Base-by-base conservation (phyloP, 2,329 filamentous ascomycete genomes). In the Aspergillus puulaauensis region DNA sequence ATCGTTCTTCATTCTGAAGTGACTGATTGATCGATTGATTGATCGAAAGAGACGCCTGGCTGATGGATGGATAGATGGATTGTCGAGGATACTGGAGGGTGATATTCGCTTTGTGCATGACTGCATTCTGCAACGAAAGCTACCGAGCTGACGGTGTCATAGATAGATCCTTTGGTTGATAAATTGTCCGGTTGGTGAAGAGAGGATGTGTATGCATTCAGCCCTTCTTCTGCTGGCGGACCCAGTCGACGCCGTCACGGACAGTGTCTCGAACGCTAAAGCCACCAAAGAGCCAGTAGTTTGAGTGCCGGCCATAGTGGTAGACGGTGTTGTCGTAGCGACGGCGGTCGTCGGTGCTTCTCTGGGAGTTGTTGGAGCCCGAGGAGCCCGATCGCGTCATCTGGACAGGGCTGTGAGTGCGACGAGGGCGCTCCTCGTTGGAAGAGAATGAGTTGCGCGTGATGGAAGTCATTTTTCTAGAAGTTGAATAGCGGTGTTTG, bases 201-300 rank as follows among this genome's bases (percentile, higher is more conserved):
- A n/a, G 6, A 7, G 35, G n/a, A 3, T 11, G 27, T 7, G 5
- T 0, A 14, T 3, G n/a, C 3, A 27, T 51, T 62, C 61, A 56
- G 23, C 55, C 45, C 57, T 61, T 63, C 35, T 59, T 53, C 39
- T 60, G 57, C 19, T 59, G 57, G 21, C 59, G 60, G 24, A 77
- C 41, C 58, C 70, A 73, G 35, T 74, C 72, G 19, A 77, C 68
- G 40, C 73, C 73, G 40, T 77, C 77, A 4, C 73, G 73, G 23
- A 79, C 75, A 6, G 78, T 77, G 35, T 79, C 76, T 4, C 74
- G 73, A 4, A 82, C 66, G 62, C 77, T 80, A 64, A 81, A 78
- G 1, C 78, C 77, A 19, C 75, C 74, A 57, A 82, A 82, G 5
- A 82, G 70, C 80, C 80, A 82, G 54, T 81, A 77, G 54, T 82